These are phyloP conservation scores for Plenodomus lindquistii DNA, from an alignment of 2,329 filamentous ascomycete species.

Conservation along the genomic window DNA sequence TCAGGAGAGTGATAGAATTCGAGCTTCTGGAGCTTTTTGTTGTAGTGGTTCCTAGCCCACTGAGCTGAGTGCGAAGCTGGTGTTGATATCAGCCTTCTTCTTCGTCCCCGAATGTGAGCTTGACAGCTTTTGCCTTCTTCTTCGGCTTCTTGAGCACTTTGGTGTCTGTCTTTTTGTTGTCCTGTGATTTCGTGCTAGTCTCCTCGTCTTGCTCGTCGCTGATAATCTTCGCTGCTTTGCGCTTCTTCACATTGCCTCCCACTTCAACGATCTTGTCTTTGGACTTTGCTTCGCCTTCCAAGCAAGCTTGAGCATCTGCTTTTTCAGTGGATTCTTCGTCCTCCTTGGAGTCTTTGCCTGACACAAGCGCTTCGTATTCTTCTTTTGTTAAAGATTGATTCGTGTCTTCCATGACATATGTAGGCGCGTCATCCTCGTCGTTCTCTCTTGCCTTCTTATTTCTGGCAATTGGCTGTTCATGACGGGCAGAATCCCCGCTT, in stretches of 20 bases:
- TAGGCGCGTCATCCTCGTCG: constrained; percentile 75
- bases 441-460: constrained; percentile 54
- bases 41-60: background rate
- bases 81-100: constrained; percentile 25
- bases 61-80: background rate
- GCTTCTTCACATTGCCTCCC: constrained; percentile 41
- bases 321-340: constrained; percentile 10
- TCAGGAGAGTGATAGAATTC: background rate
- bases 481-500: constrained; percentile 52
- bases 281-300: constrained; percentile 10
- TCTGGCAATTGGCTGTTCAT: constrained; percentile 50
- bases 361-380: constrained; percentile 53
- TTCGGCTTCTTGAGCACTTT: constrained; percentile 38
- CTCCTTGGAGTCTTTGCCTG: constrained; percentile 29
- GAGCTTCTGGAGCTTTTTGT: no score
- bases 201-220: constrained; percentile 31
- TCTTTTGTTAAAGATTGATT: constrained; percentile 62
- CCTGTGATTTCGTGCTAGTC: constrained; percentile 3
- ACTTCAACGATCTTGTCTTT: constrained; percentile 40
- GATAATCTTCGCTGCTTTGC: constrained; percentile 44
- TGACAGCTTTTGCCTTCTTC: constrained; percentile 43
- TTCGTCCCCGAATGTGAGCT: constrained; percentile 44
- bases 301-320: constrained; percentile 5
- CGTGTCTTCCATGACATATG: constrained; percentile 73
- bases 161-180: constrained; percentile 9